These are phyloP conservation scores for Pholiota molesta DNA, from an alignment of 768 basidiomycete genomes.

Conservation along the genomic window DNA sequence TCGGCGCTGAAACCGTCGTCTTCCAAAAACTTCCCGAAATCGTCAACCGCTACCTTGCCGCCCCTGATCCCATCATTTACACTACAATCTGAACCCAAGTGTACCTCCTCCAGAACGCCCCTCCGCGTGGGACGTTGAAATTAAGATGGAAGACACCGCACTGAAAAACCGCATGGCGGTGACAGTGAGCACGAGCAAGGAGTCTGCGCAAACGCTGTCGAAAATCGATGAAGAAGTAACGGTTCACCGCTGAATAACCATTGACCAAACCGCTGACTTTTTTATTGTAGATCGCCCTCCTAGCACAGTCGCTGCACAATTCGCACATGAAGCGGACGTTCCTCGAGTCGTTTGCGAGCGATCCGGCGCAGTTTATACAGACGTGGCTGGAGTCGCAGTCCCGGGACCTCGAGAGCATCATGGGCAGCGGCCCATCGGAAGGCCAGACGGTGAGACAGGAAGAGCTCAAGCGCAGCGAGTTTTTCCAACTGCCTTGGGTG, in stretches of 20 bases:
- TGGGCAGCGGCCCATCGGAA: slow-evolving; percentile 86
- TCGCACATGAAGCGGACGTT: slow-evolving; percentile 88
- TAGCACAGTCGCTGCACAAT: slow-evolving; percentile 85
- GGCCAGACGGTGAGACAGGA: slow-evolving; percentile 83
- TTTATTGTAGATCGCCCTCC: slow-evolving; percentile 67
- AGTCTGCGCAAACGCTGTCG: slow-evolving; percentile 64
- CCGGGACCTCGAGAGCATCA: slow-evolving; percentile 83
- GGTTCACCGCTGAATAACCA: background rate
- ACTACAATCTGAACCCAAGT: slow-evolving; percentile 72
- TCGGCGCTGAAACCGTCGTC: slow-evolving; percentile 65
- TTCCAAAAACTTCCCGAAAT: slow-evolving; percentile 87
- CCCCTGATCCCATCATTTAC: slow-evolving; percentile 83
- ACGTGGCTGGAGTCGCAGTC: slow-evolving; percentile 93
- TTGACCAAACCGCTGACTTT: background rate
- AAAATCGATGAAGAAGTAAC: slow-evolving; percentile 88
- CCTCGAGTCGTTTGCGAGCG: slow-evolving; percentile 75
- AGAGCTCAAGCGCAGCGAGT: slow-evolving; percentile 85
- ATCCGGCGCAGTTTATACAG: slow-evolving; percentile 83
- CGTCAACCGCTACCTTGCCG: slow-evolving; percentile 75
- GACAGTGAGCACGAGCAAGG: slow-evolving; percentile 70
- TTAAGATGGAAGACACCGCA: slow-evolving; percentile 81
- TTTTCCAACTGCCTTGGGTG: slow-evolving; percentile 93
- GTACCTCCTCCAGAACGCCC: slow-evolving; percentile 67
- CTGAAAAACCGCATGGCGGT: slow-evolving; percentile 77
- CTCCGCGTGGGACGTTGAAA: slow-evolving; percentile 84